These are phyloP conservation scores for Pythium diclinum DNA, from an alignment of 352 stramenopile genomes.

Conservation along the genomic window DNA sequence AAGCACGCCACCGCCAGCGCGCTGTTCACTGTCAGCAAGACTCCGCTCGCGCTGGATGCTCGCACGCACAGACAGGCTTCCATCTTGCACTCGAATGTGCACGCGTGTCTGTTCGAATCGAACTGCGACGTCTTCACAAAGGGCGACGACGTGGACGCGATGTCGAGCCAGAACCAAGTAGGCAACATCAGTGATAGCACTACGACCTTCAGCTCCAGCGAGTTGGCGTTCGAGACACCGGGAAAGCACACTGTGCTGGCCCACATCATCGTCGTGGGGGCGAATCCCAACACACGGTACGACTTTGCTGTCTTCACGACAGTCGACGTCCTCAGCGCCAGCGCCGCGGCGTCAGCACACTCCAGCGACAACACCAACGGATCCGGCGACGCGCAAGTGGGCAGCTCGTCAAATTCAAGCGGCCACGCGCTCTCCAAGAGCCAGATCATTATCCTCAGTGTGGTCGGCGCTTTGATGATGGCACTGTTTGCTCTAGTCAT, in stretches of 20 bases:
- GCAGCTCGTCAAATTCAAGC: not conserved
- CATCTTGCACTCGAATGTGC: conserved; percentile 28
- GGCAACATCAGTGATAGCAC: conserved; percentile 22
- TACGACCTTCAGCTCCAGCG: conserved; percentile 16
- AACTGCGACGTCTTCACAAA: conserved; percentile 28
- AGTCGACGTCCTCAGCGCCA: conserved; percentile 9
- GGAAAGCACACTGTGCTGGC: conserved; percentile 33
- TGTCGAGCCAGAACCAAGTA: conserved; percentile 24
- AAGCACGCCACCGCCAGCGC: not conserved
- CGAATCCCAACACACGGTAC: conserved; percentile 20
- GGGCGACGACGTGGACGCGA: conserved; percentile 15
- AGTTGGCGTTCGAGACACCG: conserved; percentile 27
- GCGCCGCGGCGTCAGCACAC: not conserved
- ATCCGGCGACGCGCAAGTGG: not conserved
- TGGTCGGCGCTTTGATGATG: conserved; percentile 24
- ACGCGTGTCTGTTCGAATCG: conserved; percentile 21
- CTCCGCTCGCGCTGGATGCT: conserved; percentile 16
- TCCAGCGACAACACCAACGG: not conserved
- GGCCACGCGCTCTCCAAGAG: conserved; percentile 18
- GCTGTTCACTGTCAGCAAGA: conserved; percentile 15
- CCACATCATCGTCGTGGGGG: conserved; percentile 32
- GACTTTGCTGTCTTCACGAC: conserved; percentile 36
- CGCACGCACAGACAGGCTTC: conserved; percentile 17
- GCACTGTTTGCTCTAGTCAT: conserved; percentile 27
- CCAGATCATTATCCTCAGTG: conserved; percentile 30